Base-by-base conservation (phyloP, 257 asterid species). In the Salvia hispanica region DNA sequence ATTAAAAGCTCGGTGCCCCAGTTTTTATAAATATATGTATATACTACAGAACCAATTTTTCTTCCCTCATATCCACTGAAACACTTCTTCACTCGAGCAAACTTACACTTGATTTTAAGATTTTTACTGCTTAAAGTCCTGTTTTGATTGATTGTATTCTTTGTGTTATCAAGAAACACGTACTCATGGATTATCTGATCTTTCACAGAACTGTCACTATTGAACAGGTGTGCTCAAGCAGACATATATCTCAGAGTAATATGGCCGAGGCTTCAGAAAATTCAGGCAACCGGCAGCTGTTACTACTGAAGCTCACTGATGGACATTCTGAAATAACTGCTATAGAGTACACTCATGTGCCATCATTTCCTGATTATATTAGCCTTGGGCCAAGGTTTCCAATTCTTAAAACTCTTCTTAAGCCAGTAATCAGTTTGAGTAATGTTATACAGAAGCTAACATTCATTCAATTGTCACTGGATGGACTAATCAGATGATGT, bases 341-440 rank as follows among this genome's bases (percentile, higher is more conserved):
- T 39, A 50, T 91, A 55, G 97, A 91, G 79, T 81, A 82, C 62
- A 78, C 91, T 60, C 88, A 75, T 13, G 80, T 86, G 77, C 87
- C 91, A 7, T 79, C 95, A 50, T 68, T 91, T 71, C 81, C 95
- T 51, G 92, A 82, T 60, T 82, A 83, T 76, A 71, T 86, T 63
- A 80, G 84, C 72, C 95, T 95, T 66, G 97, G 97, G 80, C 88
- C 92, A 65, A 88, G 97, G 97, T 91, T 66, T 73, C 50, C 66
- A 4, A 9, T 40, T 56, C 57, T 13, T 58, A 2, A 28, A 28
- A 55, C 42, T 54, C 39, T 54, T 33, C 58, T 62, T 28, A 31
- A 14, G 47, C 51, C 42, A 14, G 54, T 64, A 14, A 48, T 64
- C 18, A 7, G 53, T 48, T 66, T 45, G 21, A 16, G 12, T 62